Evolutionary conservation across 2,329 filamentous ascomycete species (phyloP).

Genomic region (Nigrograna mackinnonii): DNA sequence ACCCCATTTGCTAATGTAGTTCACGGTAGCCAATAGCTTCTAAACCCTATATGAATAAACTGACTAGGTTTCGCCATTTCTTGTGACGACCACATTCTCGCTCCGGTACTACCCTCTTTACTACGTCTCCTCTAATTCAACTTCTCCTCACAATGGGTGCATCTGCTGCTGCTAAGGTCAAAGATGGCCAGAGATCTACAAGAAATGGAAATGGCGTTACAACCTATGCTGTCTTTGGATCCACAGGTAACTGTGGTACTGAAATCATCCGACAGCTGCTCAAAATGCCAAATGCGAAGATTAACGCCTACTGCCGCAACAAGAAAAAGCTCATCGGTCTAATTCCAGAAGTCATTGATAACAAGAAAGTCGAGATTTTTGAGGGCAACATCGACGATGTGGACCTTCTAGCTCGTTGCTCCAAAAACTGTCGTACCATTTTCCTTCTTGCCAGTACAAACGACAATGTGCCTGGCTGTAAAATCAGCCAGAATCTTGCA

Average conservation of each 20-base stretch:
- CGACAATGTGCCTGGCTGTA: slow-evolving; percentile 49
- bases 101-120: too few relatives aligned
- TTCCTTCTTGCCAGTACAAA: slow-evolving; percentile 47
- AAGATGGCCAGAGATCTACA: too few relatives aligned
- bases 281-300: slow-evolving; percentile 21
- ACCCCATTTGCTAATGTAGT: too few relatives aligned
- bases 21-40: too few relatives aligned
- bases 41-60: too few relatives aligned
- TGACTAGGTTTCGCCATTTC: too few relatives aligned
- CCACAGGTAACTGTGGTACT: slow-evolving; percentile 50
- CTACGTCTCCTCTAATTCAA: too few relatives aligned
- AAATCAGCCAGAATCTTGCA: slow-evolving; percentile 42
- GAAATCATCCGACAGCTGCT: slow-evolving; percentile 48
- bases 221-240: slow-evolving; percentile 14
- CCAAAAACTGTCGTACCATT: slow-evolving; percentile 40
- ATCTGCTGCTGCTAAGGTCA: too few relatives aligned
- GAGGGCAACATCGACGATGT: slow-evolving; percentile 47
- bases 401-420: slow-evolving; percentile 40
- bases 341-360: slow-evolving; percentile 36
- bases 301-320: slow-evolving; percentile 53
- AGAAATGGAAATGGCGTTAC: too few relatives aligned
- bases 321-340: slow-evolving; percentile 41
- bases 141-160: too few relatives aligned
- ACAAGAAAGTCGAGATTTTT: slow-evolving; percentile 44
- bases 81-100: too few relatives aligned